Conservation (phyloP, 129 eudicot species). For the Erigeron canadensis region DNA sequence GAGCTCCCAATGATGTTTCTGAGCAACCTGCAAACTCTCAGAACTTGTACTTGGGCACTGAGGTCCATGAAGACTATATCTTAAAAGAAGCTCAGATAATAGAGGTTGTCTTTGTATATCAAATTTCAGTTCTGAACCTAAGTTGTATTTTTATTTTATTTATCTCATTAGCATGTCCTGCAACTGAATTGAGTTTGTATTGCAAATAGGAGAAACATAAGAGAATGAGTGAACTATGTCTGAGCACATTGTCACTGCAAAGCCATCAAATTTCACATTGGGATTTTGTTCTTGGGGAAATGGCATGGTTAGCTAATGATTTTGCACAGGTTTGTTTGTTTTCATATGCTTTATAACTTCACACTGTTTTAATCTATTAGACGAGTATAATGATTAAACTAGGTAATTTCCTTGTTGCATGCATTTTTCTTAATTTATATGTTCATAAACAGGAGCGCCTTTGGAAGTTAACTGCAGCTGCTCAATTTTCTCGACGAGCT, state of each 20-base stretch:
- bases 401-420: background rate
- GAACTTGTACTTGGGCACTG: conserved; percentile 30
- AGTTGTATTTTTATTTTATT: background rate
- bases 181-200: conserved; percentile 22
- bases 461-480: conserved; percentile 83
- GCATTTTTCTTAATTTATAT: background rate
- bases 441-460: conserved; percentile 60
- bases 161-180: conserved; percentile 9
- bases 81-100: conserved; percentile 71
- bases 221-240: conserved; percentile 69
- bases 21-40: conserved; percentile 42
- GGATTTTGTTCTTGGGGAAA: conserved; percentile 89
- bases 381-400: conserved; percentile 1
- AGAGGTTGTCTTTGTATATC: conserved; percentile 51
- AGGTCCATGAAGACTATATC: conserved; percentile 71
- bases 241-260: conserved; percentile 35
- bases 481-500: conserved; percentile 53
- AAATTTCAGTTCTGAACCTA: conserved; percentile 1
- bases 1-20: conserved; percentile 37
- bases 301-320: conserved; percentile 95
- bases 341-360: conserved; percentile 7
- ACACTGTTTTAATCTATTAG: conserved; percentile 8
- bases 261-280: conserved; percentile 60
- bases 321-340: conserved; percentile 75
- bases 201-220: conserved; percentile 67